Evolutionary conservation across 441 rosid species (phyloP).

Genomic region (Aleurites moluccanus): DNA sequence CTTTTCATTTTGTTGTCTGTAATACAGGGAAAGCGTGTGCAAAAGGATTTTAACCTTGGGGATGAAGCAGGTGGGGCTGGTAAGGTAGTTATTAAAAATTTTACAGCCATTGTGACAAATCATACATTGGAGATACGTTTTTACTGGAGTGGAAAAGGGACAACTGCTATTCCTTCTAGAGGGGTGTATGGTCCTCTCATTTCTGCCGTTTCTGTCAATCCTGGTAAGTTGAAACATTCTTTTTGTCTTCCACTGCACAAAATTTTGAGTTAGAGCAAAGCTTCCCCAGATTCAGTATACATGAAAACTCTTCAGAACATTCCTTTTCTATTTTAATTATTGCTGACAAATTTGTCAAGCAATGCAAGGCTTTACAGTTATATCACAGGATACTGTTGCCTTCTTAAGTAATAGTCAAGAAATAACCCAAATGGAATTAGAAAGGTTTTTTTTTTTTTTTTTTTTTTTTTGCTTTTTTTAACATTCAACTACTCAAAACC

Average conservation of each 20-base stretch:
- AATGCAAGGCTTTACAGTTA: too few species aligned
- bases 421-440: neutral
- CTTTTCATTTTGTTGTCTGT: neutral
- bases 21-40: conserved; percentile 34
- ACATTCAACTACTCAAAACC: too few species aligned
- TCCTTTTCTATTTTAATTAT: neutral
- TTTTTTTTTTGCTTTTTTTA: too few species aligned
- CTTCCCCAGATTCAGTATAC: conserved; percentile 10
- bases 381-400: neutral
- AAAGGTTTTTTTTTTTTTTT: too few species aligned
- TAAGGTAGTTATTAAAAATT: conserved; percentile 31
- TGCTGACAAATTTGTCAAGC: neutral
- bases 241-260: conserved; percentile 17
- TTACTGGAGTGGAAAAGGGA: conserved; percentile 64
- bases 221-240: conserved; percentile 28
- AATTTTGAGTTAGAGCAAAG: conserved; percentile 44
- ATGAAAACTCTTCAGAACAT: neutral
- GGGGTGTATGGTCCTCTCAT: conserved; percentile 67
- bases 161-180: conserved; percentile 36
- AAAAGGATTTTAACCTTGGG: conserved; percentile 47
- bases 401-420: neutral
- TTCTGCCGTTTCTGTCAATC: conserved; percentile 49
- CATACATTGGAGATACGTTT: conserved; percentile 50
- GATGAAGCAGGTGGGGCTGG: conserved; percentile 46
- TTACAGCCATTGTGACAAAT: conserved; percentile 33